Percentiles rank a stretch among this genome's conserved stretches.
Conservation (phyloP, 2,329 filamentous ascomycete genomes). For the Aureobasidium uvarum region DNA sequence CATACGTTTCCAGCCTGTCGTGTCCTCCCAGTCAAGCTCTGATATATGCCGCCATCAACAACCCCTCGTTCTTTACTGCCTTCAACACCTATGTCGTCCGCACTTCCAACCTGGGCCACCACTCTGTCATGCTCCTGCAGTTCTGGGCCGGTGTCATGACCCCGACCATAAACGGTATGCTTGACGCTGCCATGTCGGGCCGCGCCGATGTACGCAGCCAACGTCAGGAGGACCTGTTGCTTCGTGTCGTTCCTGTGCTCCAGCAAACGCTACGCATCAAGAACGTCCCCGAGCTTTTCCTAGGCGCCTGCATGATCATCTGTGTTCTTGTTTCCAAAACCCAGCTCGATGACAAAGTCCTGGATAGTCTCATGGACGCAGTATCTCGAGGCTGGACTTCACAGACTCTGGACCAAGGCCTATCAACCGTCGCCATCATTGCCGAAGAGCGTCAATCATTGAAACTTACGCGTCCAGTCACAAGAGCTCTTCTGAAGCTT, state of each 20-base stretch:
- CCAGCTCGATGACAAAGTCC: constrained; percentile 70
- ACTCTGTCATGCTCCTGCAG: constrained; percentile 73
- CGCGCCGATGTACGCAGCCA: constrained; percentile 72
- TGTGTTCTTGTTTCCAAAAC: constrained; percentile 83
- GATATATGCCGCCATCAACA: constrained; percentile 78
- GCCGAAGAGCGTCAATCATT: constrained; percentile 73
- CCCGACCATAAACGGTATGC: constrained; percentile 77
- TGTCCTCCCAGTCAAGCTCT: constrained; percentile 76
- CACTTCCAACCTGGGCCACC: constrained; percentile 67
- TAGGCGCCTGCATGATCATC: constrained; percentile 89
- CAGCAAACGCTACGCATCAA: constrained; percentile 74
- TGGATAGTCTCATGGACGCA: constrained; percentile 89
- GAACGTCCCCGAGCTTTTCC: constrained; percentile 72
- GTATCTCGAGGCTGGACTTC: constrained; percentile 72
- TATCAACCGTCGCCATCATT: constrained; percentile 77
- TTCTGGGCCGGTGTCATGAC: constrained; percentile 91
- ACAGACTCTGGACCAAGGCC: constrained; percentile 68
- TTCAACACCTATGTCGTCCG: constrained; percentile 78
- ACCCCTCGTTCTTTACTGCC: constrained; percentile 69
- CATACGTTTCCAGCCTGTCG: constrained; percentile 76
- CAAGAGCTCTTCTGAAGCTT: constrained; percentile 66
- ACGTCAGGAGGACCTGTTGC: constrained; percentile 73
- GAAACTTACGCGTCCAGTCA: constrained; percentile 66
- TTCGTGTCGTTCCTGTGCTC: constrained; percentile 67
- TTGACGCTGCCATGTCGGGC: constrained; percentile 75